Evolutionary conservation across 192 early-diverging fungal species (phyloP).

Genomic region (Chytriomyces hyalinus): DNA sequence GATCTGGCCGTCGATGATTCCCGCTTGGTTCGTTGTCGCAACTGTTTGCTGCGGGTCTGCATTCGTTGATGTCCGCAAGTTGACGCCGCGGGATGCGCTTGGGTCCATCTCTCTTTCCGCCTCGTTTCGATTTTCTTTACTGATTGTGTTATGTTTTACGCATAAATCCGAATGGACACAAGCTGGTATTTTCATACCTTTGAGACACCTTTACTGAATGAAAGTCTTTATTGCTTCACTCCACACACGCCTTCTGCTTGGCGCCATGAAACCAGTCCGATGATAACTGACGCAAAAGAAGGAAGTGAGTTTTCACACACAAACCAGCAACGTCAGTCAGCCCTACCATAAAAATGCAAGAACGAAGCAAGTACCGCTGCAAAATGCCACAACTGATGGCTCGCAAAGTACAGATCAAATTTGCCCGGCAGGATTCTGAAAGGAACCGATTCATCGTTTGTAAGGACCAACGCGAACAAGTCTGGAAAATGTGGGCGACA

Average conservation of each 20-base stretch:
- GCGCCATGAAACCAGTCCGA: slow-evolving; percentile 5
- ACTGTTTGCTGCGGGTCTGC: too few species aligned
- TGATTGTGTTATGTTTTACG: too few species aligned
- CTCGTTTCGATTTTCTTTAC: too few species aligned
- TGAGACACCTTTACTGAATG: too few species aligned
- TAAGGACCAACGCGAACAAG: neutral
- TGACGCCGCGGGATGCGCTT: too few species aligned
- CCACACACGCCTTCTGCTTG: slow-evolving; percentile 2
- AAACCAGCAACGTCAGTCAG: neutral
- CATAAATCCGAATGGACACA: too few species aligned
- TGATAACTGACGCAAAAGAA: neutral
- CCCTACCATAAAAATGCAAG: slow-evolving; percentile 4
- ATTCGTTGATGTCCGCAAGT: too few species aligned
- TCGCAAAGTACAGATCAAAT: slow-evolving; percentile 33
- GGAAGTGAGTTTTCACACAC: neutral
- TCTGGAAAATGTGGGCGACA: neutral
- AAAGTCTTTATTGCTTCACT: neutral
- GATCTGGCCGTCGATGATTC: too few species aligned
- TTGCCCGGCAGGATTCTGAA: slow-evolving; percentile 24
- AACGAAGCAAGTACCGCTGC: slow-evolving; percentile 29
- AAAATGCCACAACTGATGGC: slow-evolving; percentile 43
- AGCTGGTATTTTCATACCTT: too few species aligned
- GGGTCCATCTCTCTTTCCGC: too few species aligned
- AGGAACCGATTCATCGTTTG: neutral
- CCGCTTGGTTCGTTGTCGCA: too few species aligned